Evolutionary conservation across 768 basidiomycete genomes (phyloP), one percentile per base, ranked within the genome.

Genomic region (Podaxis sp.): DNA sequence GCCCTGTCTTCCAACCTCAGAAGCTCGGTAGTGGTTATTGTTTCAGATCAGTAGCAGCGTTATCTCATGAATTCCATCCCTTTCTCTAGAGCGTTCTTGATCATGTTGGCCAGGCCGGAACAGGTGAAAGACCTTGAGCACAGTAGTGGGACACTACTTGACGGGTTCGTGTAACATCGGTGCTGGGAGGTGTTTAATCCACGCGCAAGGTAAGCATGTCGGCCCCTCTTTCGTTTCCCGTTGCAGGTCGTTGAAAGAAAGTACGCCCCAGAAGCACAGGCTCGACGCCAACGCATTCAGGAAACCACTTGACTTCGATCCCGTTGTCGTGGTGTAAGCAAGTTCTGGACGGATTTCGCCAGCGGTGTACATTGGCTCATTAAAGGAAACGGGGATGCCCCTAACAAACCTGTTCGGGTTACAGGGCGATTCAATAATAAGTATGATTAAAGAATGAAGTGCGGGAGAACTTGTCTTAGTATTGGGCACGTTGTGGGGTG

Each of bases 381-480:
- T 20, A 30, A 30, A 28, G 11, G 6, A 50, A 53, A 17, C 40
- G 13, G 3, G 12, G 13, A 10, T 41, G 12, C 13, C 37, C 30
- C 44, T 56, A 48, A 37, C 33, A 46, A 15, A 36, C 20, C 30
- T 26, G 64, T 62, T 33, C 54, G 17, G 3, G 12, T 69, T 13
- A 54, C 71, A 87, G 91, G 86, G 59, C 79, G 96, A 12, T 75
- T 96, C 20, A 77, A 89, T 62, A 73, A 87, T 89, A 10, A 88
- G 90, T n/a, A 90, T 96, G 22, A 95, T 98, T 74, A 98, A 98
- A 75, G 95, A 30, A 30, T 30, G 95, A 3, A 97, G 97, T 70
- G 90, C 93, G 0, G 92, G 85, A 15, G 96, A 98, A 76, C 86
- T 98, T 24, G 93, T 87, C 0, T 83, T 90, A 0, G 72, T 96